phyloP scores from a whole-genome alignment of 306 rosid species.

The Cicer arietinum region DNA sequence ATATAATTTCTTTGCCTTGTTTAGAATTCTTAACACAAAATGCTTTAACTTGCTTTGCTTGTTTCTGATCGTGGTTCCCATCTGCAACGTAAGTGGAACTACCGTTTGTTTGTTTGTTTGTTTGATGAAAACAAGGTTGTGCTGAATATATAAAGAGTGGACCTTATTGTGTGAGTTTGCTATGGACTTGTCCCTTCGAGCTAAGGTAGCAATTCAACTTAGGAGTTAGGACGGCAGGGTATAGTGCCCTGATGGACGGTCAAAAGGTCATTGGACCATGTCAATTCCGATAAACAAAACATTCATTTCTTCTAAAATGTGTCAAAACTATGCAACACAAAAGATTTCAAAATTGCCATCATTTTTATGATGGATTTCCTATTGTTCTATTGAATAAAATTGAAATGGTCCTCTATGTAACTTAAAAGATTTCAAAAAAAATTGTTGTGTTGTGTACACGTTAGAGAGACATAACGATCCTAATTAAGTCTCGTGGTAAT shows the following conservation, averaged over 20 bases:
- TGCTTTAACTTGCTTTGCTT: slow-evolving; percentile 40
- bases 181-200: slow-evolving; percentile 23
- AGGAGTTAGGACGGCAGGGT: slow-evolving; percentile 17
- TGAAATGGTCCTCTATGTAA: too few species aligned
- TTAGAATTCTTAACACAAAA: slow-evolving; percentile 44
- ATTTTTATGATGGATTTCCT: too few species aligned
- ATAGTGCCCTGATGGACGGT: slow-evolving; percentile 19
- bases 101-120: background rate
- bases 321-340: too few species aligned
- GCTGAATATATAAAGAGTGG: background rate
- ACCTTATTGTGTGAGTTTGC: background rate
- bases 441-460: too few species aligned
- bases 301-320: background rate
- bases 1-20: slow-evolving; percentile 32
- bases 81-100: background rate
- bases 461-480: too few species aligned
- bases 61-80: slow-evolving; percentile 27
- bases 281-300: background rate
- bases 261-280: slow-evolving; percentile 9
- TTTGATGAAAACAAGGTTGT: slow-evolving; percentile 24
- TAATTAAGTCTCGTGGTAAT: too few species aligned
- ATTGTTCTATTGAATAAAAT: too few species aligned
- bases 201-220: background rate
- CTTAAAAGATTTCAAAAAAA: too few species aligned
- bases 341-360: too few species aligned